Evolutionary conservation across 2,329 filamentous ascomycete genomes (phyloP).

Genomic region (Aschersonia sp.): DNA sequence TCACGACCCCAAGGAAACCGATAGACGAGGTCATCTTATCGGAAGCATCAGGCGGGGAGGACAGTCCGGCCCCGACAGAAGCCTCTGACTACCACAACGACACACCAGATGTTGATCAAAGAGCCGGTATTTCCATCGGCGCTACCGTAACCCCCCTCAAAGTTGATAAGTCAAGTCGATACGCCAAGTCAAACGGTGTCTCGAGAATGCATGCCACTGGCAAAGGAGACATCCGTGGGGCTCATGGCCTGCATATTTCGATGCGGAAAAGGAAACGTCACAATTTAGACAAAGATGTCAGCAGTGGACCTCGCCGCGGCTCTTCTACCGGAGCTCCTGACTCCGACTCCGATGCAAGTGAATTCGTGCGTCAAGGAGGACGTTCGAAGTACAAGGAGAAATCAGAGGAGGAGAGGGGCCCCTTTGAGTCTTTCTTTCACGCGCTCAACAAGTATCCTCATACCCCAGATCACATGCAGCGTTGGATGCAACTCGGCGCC

Average conservation of each 20-base stretch:
- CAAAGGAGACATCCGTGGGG: conserved; percentile 47
- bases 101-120: conserved; percentile 35
- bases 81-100: conserved; percentile 36
- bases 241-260: conserved; percentile 19
- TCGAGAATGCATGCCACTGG: conserved; percentile 34
- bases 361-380: conserved; percentile 8
- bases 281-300: conserved; percentile 35
- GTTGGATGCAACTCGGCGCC: conserved; percentile 46
- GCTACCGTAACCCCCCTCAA: conserved; percentile 30
- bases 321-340: conserved; percentile 27
- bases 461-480: conserved; percentile 42
- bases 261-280: conserved; percentile 40
- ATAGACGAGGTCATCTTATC: conserved; percentile 38
- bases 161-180: conserved; percentile 30
- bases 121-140: conserved; percentile 25
- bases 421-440: conserved; percentile 31
- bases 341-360: conserved; percentile 30
- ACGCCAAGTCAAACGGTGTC: conserved; percentile 23
- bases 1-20: conserved; percentile 46
- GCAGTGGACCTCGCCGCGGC: conserved; percentile 31
- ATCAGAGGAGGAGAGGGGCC: conserved; percentile 9
- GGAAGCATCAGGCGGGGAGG: conserved; percentile 42
- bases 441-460: conserved; percentile 42
- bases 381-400: conserved; percentile 12
- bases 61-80: conserved; percentile 45